phyloP scores from a whole-genome alignment of 345 rosid genomes.

The Lenwebbia sp. region DNA sequence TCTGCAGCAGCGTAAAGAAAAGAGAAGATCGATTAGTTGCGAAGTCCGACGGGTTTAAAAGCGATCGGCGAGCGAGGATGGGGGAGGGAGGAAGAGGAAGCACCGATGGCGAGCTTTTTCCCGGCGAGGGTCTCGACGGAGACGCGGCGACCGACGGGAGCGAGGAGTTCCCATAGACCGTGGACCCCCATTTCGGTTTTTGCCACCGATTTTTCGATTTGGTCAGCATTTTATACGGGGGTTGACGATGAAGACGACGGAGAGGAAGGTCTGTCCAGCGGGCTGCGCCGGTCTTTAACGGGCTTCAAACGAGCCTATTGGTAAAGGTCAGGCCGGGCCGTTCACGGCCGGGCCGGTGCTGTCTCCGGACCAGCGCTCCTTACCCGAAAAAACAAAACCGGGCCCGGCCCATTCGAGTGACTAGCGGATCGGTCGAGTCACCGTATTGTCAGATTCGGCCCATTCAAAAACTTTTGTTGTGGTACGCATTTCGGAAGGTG shows the following conservation, averaged over 20 bases:
- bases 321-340: not conserved
- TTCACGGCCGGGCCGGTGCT: not conserved
- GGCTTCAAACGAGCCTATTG: not conserved
- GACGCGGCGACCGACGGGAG: conserved; percentile 95
- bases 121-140: conserved; percentile 92
- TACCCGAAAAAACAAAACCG: not conserved
- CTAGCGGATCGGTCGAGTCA: not conserved
- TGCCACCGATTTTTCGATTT: not conserved
- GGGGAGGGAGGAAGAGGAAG: not conserved
- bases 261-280: not conserved
- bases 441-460: not conserved
- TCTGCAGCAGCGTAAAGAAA: conserved; percentile 18
- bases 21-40: not conserved
- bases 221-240: not conserved
- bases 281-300: not conserved
- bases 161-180: conserved; percentile 70
- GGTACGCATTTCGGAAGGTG: too few species aligned
- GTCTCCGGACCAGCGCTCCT: not conserved
- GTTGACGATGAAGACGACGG: not conserved
- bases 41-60: not conserved
- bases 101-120: conserved; percentile 78
- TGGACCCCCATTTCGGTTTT: conserved; percentile 51
- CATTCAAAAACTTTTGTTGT: not conserved
- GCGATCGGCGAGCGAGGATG: conserved; percentile 1
- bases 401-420: not conserved